Evolutionary conservation across 2,329 filamentous ascomycete species (phyloP), one percentile per base, ranked within the genome.

Genomic region (Pseudophaeomoniella oleicola): DNA sequence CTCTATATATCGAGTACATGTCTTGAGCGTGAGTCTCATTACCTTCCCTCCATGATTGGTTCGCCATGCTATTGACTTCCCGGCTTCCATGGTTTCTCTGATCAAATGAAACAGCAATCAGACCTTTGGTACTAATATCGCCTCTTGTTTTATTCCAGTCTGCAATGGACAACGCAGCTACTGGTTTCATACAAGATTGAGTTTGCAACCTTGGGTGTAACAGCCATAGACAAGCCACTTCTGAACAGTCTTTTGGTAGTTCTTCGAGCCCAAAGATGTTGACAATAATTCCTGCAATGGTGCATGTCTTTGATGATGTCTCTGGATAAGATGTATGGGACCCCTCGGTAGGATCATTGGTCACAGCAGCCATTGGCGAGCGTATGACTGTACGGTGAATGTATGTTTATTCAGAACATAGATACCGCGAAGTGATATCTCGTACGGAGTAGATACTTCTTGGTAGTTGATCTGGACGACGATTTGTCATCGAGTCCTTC

Each of bases 71-170:
- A 47, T 78, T 69, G 2, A 88, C 72, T 40, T 76, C 58, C 37
- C 90, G 66, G 2, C 72, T 69, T 16, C 90, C 90, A 58, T 96
- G 90, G 56, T 96, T 96, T 32, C 88, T 73, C 63, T 94, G 86
- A 59, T 96, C 90, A 56, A 94, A 93, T 2, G 80, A 73, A 10
- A 87, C 72, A 2, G 83, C 86, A 35, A 96, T 77, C 30, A 96
- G 59, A 0, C 81, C 40, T 64, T 61, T 57, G 51, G 37, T 42
- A 52, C 30, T 18, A 48, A 44, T 35, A 36, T 38, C 15, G 51
- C 46, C 36, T 44, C 51, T 55, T 44, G 52, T 58, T 36, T 57
- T 50, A 49, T 81, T 77, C 75, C 79, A 92, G 5, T 75, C 70
- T n/a, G 63, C 58, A 35, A 94, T 67, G 10, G 75, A 66, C 4